These are phyloP conservation scores for Aspergillus amoenus DNA, from an alignment of 2,329 filamentous ascomycete genomes.

Conservation along the genomic window DNA sequence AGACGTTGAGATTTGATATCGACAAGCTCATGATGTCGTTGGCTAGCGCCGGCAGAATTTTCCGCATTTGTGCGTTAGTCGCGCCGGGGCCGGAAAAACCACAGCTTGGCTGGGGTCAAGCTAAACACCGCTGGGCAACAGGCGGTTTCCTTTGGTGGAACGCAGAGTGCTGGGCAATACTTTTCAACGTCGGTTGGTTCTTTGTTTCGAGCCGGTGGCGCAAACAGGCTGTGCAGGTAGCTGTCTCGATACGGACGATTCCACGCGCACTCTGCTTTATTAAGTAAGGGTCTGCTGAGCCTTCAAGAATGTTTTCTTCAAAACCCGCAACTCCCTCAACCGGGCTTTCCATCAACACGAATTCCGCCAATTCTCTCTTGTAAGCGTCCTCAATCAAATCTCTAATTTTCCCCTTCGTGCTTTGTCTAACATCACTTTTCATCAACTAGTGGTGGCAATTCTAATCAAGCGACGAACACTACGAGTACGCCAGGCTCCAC, in stretches of 20 bases:
- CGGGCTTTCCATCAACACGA: constrained; percentile 56
- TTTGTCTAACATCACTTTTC: constrained; percentile 7
- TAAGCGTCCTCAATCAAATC: constrained; percentile 29
- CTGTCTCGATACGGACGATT: background rate
- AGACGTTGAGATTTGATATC: background rate
- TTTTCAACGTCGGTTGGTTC: background rate
- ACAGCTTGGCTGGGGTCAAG: background rate
- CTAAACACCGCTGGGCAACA: no score
- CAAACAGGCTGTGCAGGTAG: background rate
- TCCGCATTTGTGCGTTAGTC: constrained; percentile 7
- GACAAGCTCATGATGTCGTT: background rate
- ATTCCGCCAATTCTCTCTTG: constrained; percentile 49
- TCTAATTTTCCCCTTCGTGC: background rate
- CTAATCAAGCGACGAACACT: constrained; percentile 29
- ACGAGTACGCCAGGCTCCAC: constrained; percentile 28
- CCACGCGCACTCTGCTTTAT: background rate
- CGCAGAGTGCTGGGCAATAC: background rate
- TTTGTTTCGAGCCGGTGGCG: background rate
- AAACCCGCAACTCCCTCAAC: constrained; percentile 34
- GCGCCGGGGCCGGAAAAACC: constrained; percentile 7
- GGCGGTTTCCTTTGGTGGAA: background rate
- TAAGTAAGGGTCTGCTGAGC: background rate
- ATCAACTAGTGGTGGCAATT: constrained; percentile 27
- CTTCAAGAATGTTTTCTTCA: constrained; percentile 34
- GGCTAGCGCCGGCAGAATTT: constrained; percentile 20